These are phyloP conservation scores for Fusarium xylarioides DNA, from an alignment of 2,329 filamentous ascomycete species.

Conservation along the genomic window DNA sequence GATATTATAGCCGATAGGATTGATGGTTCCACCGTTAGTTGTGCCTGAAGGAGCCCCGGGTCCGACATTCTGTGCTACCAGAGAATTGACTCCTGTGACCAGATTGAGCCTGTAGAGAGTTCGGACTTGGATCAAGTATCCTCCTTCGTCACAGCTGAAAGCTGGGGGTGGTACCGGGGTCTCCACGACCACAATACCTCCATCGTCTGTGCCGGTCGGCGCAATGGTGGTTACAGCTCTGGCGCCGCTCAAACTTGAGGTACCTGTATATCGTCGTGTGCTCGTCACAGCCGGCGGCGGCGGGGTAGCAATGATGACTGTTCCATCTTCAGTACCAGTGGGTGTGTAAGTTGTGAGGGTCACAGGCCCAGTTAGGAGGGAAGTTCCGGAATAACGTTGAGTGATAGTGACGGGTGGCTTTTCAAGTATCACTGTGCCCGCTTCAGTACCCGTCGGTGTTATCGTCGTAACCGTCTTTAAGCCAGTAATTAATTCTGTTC, in stretches of 20 bases:
- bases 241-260: background rate
- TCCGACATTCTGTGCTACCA: background rate
- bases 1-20: constrained; percentile 7
- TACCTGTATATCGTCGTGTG: background rate
- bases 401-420: background rate
- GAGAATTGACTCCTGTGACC: background rate
- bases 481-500: background rate
- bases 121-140: constrained; percentile 12
- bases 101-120: constrained; percentile 9
- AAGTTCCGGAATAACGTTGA: background rate
- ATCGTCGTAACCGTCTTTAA: background rate
- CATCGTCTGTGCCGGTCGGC: background rate
- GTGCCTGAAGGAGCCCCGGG: background rate
- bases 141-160: constrained; percentile 15
- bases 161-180: constrained; percentile 2
- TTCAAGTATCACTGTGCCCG: background rate
- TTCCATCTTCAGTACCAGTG: background rate
- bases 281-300: background rate
- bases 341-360: background rate
- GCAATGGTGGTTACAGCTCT: background rate
- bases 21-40: background rate
- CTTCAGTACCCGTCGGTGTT: background rate
- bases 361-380: rapidly evolving
- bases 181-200: background rate
- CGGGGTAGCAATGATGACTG: background rate